Conservation (phyloP, 225 moss, liverwort and hornwort genomes). For the Marchantia polymorpha region DNA sequence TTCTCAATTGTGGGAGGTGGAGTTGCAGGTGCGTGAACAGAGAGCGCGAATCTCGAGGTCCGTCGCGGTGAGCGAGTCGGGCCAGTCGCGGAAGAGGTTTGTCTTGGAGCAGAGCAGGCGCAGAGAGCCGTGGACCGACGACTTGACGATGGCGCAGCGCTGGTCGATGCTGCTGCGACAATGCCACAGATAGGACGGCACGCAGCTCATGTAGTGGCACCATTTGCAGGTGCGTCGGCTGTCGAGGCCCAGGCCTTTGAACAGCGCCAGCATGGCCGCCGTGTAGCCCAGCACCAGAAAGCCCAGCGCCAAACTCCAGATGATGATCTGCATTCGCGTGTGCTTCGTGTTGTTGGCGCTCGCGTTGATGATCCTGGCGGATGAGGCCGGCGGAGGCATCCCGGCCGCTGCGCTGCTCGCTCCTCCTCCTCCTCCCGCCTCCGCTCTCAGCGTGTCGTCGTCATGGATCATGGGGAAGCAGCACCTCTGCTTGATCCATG, state of each 20-base stretch:
- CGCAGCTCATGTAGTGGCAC: constrained; percentile 85
- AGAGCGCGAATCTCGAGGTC: constrained; percentile 2
- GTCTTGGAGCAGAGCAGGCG: constrained; percentile 14
- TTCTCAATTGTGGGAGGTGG: not conserved
- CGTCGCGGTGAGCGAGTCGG: constrained; percentile 1
- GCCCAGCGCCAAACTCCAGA: constrained; percentile 56
- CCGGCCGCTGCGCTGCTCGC: not conserved
- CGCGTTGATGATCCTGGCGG: constrained; percentile 1
- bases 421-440: not conserved
- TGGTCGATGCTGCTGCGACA: constrained; percentile 31
- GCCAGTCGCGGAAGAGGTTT: constrained; percentile 10
- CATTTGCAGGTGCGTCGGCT: constrained; percentile 47
- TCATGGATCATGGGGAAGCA: constrained; percentile 57
- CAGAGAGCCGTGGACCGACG: not conserved
- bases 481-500: constrained; percentile 54
- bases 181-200: constrained; percentile 64
- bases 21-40: constrained; percentile 4
- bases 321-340: constrained; percentile 48
- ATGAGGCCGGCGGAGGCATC: constrained; percentile 3
- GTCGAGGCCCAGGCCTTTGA: constrained; percentile 49
- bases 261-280: constrained; percentile 62
- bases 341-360: constrained; percentile 39
- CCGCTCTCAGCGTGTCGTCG: constrained; percentile 15
- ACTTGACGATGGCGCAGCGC: not conserved
- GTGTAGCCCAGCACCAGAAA: constrained; percentile 58